Evolutionary conservation across 208 protist genomes (phyloP).

Genomic region (Hexamita inflata): DNA sequence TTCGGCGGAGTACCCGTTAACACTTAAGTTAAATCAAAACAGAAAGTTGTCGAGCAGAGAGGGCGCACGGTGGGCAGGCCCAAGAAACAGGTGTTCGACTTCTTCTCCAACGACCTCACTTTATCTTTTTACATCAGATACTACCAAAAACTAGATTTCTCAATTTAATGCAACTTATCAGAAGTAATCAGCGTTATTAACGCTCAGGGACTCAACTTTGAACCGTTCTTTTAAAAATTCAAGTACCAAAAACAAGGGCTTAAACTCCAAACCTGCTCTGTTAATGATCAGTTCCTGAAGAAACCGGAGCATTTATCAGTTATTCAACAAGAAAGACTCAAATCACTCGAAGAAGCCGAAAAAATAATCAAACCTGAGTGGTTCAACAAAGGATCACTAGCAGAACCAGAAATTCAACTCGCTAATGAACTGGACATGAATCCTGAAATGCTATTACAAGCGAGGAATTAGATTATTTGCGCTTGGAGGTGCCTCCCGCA

Average conservation of each 20-base stretch:
- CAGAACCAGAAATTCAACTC: background rate
- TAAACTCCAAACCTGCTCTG: background rate
- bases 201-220: background rate
- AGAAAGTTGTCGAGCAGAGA: background rate
- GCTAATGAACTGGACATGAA: background rate
- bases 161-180: background rate
- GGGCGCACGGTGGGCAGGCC: background rate
- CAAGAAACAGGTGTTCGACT: background rate
- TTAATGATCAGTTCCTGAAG: background rate
- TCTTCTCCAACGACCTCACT: too few species aligned
- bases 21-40: background rate
- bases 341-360: background rate
- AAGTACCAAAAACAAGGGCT: background rate
- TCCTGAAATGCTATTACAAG: background rate
- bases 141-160: background rate
- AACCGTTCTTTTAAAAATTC: background rate
- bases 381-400: background rate
- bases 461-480: background rate
- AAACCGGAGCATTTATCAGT: background rate
- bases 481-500: background rate
- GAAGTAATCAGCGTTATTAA: background rate
- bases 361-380: background rate
- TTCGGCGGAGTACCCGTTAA: background rate
- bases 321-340: background rate
- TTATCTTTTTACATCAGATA: background rate